These are phyloP conservation scores for Penicillium pulvis DNA, from an alignment of 495 filamentous ascomycete genomes.

Conservation along the genomic window DNA sequence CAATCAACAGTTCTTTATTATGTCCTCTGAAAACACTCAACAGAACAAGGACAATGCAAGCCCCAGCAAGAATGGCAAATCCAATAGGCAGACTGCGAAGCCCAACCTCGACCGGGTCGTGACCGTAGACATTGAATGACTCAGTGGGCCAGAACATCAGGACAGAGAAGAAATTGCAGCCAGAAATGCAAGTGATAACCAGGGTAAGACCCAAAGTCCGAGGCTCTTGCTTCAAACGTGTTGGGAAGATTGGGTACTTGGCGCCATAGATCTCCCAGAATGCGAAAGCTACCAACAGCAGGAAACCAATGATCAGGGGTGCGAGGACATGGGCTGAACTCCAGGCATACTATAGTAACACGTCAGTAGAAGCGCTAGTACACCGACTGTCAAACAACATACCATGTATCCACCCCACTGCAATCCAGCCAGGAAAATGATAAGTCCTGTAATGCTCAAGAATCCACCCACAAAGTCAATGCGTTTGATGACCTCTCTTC, in stretches of 20 bases:
- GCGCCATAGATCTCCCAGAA: slow-evolving; percentile 65
- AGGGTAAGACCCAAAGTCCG: slow-evolving; percentile 64
- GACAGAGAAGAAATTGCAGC: slow-evolving; percentile 75
- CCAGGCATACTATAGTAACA: slow-evolving; percentile 54
- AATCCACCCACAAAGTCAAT: slow-evolving; percentile 71
- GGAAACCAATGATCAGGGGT: slow-evolving; percentile 57
- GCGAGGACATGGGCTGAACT: slow-evolving; percentile 58
- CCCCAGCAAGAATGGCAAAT: slow-evolving; percentile 63
- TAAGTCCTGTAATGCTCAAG: slow-evolving; percentile 64
- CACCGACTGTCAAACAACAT: slow-evolving; percentile 12
- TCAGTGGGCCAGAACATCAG: slow-evolving; percentile 75
- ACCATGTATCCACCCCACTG: slow-evolving; percentile 71
- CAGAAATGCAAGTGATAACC: slow-evolving; percentile 72
- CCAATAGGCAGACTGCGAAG: slow-evolving; percentile 67
- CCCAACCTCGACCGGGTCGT: slow-evolving; percentile 67
- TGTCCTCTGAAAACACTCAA: slow-evolving; percentile 62
- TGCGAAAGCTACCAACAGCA: slow-evolving; percentile 55
- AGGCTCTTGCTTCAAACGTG: slow-evolving; percentile 61
- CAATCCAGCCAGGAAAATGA: slow-evolving; percentile 66
- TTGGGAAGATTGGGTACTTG: slow-evolving; percentile 67
- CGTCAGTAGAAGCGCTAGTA: not conserved
- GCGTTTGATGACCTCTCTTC: slow-evolving; percentile 52
- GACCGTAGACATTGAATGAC: slow-evolving; percentile 73
- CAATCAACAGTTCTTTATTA: slow-evolving; percentile 64
- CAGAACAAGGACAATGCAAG: slow-evolving; percentile 61